Evolutionary conservation across 352 stramenopile genomes (phyloP), one percentile per base, ranked within the genome.

Genomic region (Phytopythium litorale): DNA sequence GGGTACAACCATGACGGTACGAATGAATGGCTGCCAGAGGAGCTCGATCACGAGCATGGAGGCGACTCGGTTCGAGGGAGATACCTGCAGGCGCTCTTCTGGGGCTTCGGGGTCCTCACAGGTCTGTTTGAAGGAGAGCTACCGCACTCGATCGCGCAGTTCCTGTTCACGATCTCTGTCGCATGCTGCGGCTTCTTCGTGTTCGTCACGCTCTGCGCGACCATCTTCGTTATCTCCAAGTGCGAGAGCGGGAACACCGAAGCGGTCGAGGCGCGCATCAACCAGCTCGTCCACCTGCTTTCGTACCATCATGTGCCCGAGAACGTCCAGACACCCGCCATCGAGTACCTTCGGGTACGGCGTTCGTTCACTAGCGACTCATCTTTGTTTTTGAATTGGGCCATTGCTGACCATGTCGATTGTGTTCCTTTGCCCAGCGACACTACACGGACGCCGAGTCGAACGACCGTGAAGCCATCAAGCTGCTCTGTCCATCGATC

Each of bases 211-310:
- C 71, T 91, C 21, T 88, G 83, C 4, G 80, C 80, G 0, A 93
- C 81, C 25, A 82, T 93, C 51, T 93, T 93, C 60, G 85, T 88
- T 45, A 79, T 91, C 32, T 93, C 84, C 30, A 90, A 89, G 58
- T 91, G 84, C 38, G 75, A 91, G 65, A 88, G 80, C 46, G 79
- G 83, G 2, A 76, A 81, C 13, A 70, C 70, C 0, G 84, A 91
- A 57, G 70, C 72, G 0, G 77, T 80, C 0, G 80, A 90, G 35
- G 84, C 80, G 7, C 67, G 75, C 18, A 87, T 90, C 57, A 90
- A 91, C 37, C 84, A 93, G 32, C 73, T 93, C 5, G 77, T 85
- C 28, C 82, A 91, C 57, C 62, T 91, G 38, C 67, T 91, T 2
- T 84, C 69, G 0, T 93, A 91, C 30, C 81, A 93, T 45, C 70